These are phyloP conservation scores for Leptographium galeiforme DNA, from an alignment of 2,329 filamentous ascomycete species.

Conservation along the genomic window DNA sequence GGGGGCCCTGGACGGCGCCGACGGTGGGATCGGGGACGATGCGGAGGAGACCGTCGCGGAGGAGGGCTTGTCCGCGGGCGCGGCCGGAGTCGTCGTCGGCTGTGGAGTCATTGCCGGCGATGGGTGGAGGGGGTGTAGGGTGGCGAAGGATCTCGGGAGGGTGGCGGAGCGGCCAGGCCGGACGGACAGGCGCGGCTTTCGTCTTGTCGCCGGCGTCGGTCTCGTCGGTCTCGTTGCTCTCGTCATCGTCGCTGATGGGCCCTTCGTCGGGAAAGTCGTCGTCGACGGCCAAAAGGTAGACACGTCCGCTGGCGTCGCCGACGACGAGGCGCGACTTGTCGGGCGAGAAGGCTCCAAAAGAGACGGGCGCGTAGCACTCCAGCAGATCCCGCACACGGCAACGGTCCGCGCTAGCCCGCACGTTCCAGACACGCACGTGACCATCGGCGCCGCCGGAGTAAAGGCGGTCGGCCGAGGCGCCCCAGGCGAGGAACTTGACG, in stretches of 20 bases:
- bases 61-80: slow-evolving; percentile 16
- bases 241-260: slow-evolving; percentile 8
- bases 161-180: slow-evolving; percentile 22
- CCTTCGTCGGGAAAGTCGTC: slow-evolving; percentile 6
- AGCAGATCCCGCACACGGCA: slow-evolving; percentile 38
- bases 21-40: slow-evolving; percentile 31
- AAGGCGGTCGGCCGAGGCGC: slow-evolving; percentile 45
- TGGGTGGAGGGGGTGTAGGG: slow-evolving; percentile 31
- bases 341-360: slow-evolving; percentile 43
- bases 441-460: too few relatives aligned
- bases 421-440: slow-evolving; percentile 46
- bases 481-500: slow-evolving; percentile 52
- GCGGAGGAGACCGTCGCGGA: slow-evolving; percentile 27
- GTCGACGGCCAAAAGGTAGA: slow-evolving; percentile 39
- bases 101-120: slow-evolving; percentile 6
- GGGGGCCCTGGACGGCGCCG: slow-evolving; percentile 42
- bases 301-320: slow-evolving; percentile 47
- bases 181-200: background rate
- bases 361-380: slow-evolving; percentile 41
- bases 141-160: slow-evolving; percentile 34
- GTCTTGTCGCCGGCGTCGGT: background rate
- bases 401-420: slow-evolving; percentile 25
- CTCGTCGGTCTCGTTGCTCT: background rate
- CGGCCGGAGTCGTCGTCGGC: slow-evolving; percentile 16
- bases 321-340: slow-evolving; percentile 41